Base-by-base conservation (phyloP, 352 stramenopile species). In the Discostella stelligera region DNA sequence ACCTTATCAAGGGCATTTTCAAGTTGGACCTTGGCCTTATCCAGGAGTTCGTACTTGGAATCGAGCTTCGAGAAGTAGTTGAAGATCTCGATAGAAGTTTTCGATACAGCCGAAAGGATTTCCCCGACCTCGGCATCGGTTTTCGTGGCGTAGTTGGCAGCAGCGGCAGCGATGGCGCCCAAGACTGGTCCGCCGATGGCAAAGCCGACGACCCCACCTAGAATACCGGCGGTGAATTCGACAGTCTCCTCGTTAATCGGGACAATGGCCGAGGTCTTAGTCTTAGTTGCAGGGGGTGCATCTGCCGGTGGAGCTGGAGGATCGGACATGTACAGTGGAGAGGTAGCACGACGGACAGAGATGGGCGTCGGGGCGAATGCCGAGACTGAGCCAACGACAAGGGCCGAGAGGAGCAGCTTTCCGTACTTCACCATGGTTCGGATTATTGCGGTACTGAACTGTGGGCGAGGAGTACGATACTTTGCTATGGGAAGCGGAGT, bases 31-130 rank as follows among this genome's bases (percentile, higher is more conserved):
- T 89, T 68, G 0, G 86, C 78, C 56, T 86, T 89, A 56, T 80
- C 79, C 14, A 93, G 76, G 37, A 91, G 60, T 72, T 94, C 85
- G 73, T 95, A 95, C 88, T 95, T 95, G 70, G 72, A 80, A 82
- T 95, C 93, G 53, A 95, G 74, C 54, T 82, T 89, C n/a, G 86
- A 79, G 18, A 94, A 71, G 78, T 94, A 96, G 86, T 96, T 96
- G 86, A 91, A 95, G 27, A 94, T 80, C 71, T 95, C 85, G 64
- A 96, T 90, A 30, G 89, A 85, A 32, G 88, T 89, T 73, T 94
- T 94, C 56, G 86, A 91, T 18, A 95, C 83, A 41, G 86, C 82
- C 54, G 82, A 84, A 4, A 94, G 80, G 41, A 94, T 79, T 48
- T 92, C 84, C 9, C 84, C 84, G 18, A 88, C 87, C 32, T 95